A percentile compares a stretch with the other conserved stretches of the same genome.
phyloP scores from a whole-genome alignment of 352 stramenopile species.

The Halophytophthora batemanensis region DNA sequence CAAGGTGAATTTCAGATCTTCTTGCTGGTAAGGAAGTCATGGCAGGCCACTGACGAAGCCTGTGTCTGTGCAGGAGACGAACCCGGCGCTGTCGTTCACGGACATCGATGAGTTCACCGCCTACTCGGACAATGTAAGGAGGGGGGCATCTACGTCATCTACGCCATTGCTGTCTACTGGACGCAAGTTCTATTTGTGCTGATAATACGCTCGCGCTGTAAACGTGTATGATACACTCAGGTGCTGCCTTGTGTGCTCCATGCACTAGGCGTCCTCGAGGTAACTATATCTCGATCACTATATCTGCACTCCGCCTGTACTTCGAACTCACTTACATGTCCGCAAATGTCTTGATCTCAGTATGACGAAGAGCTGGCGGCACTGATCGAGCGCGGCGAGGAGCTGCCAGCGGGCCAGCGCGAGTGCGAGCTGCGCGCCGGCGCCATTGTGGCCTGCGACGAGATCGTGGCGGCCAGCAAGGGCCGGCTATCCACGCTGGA shows the following conservation, averaged over 20 bases:
- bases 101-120: slow-evolving; percentile 66
- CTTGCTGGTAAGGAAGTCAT: background rate
- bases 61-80: slow-evolving; percentile 29
- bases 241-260: slow-evolving; percentile 74
- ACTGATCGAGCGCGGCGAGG: slow-evolving; percentile 42
- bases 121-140: slow-evolving; percentile 63
- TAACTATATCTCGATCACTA: slow-evolving; percentile 13
- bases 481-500: slow-evolving; percentile 42
- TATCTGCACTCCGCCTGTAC: background rate
- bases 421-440: slow-evolving; percentile 72
- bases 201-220: background rate
- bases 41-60: background rate
- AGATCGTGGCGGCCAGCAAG: slow-evolving; percentile 56
- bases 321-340: background rate
- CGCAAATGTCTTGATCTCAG: slow-evolving; percentile 18
- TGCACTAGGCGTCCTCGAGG: slow-evolving; percentile 67
- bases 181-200: no score
- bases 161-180: no score
- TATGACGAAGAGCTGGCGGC: slow-evolving; percentile 52
- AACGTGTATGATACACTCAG: slow-evolving; percentile 18
- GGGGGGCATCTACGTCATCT: no score
- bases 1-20: slow-evolving; percentile 29
- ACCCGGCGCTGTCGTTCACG: slow-evolving; percentile 45
- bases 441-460: slow-evolving; percentile 60
- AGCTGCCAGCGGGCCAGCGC: slow-evolving; percentile 35